phyloP scores from a whole-genome alignment of 345 rosid species.

The Eucalyptus cladocalyx region DNA sequence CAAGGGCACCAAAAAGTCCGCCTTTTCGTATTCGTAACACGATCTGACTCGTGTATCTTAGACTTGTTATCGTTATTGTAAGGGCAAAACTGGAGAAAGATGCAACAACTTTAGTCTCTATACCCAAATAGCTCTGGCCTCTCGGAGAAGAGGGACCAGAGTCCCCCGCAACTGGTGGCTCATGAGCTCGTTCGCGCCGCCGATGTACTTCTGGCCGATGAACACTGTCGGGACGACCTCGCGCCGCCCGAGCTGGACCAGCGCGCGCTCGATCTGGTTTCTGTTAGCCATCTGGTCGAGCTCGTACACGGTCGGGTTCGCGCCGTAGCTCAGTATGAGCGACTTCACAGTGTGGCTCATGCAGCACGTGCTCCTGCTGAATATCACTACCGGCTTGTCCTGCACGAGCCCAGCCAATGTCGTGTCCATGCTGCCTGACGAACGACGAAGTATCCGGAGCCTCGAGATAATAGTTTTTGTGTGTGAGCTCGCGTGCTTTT shows the following conservation, averaged over 20 bases:
- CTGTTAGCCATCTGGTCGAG: conserved; percentile 57
- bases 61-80: background rate
- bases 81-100: background rate
- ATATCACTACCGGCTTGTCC: conserved; percentile 78
- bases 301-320: conserved; percentile 63
- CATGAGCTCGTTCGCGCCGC: conserved; percentile 74
- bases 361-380: conserved; percentile 66
- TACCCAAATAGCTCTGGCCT: conserved; percentile 84
- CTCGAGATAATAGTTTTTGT: background rate
- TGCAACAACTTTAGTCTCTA: background rate
- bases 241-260: conserved; percentile 45
- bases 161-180: conserved; percentile 56
- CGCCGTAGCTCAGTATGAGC: conserved; percentile 62
- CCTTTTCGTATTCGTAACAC: background rate
- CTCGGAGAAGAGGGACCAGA: conserved; percentile 46
- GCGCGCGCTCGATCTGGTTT: conserved; percentile 37
- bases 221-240: conserved; percentile 70
- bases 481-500: background rate
- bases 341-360: conserved; percentile 62
- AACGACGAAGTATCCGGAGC: background rate
- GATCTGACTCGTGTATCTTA: background rate
- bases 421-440: conserved; percentile 8
- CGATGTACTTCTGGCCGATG: conserved; percentile 63
- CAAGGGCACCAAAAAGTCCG: background rate
- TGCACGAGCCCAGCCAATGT: conserved; percentile 29